Base-by-base conservation (phyloP, 1,139 yeast species). In the Taphrina flavorubra region DNA sequence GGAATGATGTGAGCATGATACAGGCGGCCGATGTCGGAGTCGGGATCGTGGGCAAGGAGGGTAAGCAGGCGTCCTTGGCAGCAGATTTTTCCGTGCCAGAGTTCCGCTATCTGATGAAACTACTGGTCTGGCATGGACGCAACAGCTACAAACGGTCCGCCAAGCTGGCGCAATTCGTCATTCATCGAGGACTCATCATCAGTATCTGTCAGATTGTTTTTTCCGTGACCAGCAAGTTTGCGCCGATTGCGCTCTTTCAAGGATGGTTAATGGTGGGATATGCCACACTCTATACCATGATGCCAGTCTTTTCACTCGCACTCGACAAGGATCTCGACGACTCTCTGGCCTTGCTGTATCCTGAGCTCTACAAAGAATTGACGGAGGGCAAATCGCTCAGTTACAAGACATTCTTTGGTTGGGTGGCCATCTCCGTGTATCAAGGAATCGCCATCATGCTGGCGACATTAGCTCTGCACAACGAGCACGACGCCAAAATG, bases 261-360 rank as follows among this genome's bases (percentile, higher is more conserved):
- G 99, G 99, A 2, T 94, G 96, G 88, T 82, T 95, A 67, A 92
- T 95, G 97, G 99, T 95, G 56, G 99, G 99, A 0, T 95, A 94
- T 78, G 96, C 99, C 0, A 95, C 99, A 0, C 83, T 91, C 64
- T 95, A 94, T 77, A 95, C 99, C 0, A 95, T 95, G 99, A 94
- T 95, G 65, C 99, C 99, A 0, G 99, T 95, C 1, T 95, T 95
- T 76, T 90, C 97, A 0, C 80, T 95, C 72, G 97, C 96, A 0
- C 82, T 91, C 68, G 99, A 95, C 77, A 86, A 87, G 71, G 99
- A 95, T 78, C 92, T 95, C 67, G 94, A 88, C 74, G 97, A 92
- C 77, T 89, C 88, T 68, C 84, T 94, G 72, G 96, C 97, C 0
- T 87, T 88, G 72, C 81, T 92, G 70, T 95, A 94, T 77, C 99